Base-by-base conservation (phyloP, 345 rosid species). In the Nephelium lappaceum region DNA sequence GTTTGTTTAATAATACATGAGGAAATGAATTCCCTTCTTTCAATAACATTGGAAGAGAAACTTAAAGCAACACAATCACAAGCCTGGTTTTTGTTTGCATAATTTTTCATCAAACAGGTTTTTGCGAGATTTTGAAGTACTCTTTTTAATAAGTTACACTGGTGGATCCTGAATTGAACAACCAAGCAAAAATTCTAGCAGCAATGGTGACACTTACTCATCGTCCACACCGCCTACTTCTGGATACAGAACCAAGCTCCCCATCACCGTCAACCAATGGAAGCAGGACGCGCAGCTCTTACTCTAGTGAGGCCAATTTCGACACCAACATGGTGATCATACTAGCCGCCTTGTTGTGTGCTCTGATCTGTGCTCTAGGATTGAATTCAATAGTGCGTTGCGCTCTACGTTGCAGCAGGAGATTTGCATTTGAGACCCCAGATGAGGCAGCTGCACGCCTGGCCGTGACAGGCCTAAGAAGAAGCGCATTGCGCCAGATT, bases 301-400 rank as follows among this genome's bases (percentile, higher is more conserved):
- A 81, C 69, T 42, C 69, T 21, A 87, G 69, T 5, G 90, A 89
- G 79, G 88, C 90, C 19, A 89, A 84, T 65, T 88, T 91, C 27
- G 93, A 91, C 78, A 88, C 91, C 36, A 91, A 90, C 93, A 90
- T 91, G 95, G 95, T 91, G 72, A 88, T 91, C 75, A 91, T 90
- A 76, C 90, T 91, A 6, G 91, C 91, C 19, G 93, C 95, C 67
- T 78, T 91, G 70, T 87, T 91, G 23, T 90, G 93, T 39, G 93
- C 93, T 0, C 68, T 91, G 51, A 83, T 91, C 55, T 87, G 90
- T 15, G 93, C 93, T 38, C 84, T 91, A 0, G 93, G 95, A 8
- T 74, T 91, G 12, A 91, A 91, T 25, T 90, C 93, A 4, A 85
- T 90, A 0, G 87, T 90, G 49, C 87, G 95, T 23, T 92, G 93